Evolutionary conservation across 2,329 filamentous ascomycete species (phyloP), one percentile per base, ranked within the genome.

Genomic region (Phyllosticta citrichinensis): DNA sequence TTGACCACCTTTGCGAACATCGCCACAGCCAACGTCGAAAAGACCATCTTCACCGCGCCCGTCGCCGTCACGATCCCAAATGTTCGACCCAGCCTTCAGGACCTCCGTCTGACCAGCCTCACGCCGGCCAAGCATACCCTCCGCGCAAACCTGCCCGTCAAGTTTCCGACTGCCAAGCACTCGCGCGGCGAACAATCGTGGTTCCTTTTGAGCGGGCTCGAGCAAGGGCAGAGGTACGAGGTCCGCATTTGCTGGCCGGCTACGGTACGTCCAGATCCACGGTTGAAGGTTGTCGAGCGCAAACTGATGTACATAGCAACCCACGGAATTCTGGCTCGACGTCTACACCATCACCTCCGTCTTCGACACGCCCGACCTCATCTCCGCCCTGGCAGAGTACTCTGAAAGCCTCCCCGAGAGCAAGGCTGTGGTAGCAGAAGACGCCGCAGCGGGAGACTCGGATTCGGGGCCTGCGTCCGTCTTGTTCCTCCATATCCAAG

Each of bases 171-270:
- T 6, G 67, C 76, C 8, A 70, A 76, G 2, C 70, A 74, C 30
- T 80, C 80, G 10, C 71, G 77, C 12, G 90, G 89, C 8, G 75
- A 79, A 11, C 79, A 86, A 57, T 87, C 88, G 27, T 97, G 94
- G 94, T 83, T 91, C 66, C 76, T 93, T 8, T 82, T 99, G 5
- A 82, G 88, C 61, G 77, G 80, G 35, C 79, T 99, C 60, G 79
- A 75, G n/a, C 81, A 84, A 40, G 83, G 84, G 11, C 87, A 87
- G 69, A 83, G 91, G 65, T 97, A 97, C 79, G 94, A 99, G 78
- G 82, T 96, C 56, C 86, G 94, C 60, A 81, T 97, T 63, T 97
- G 93, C 76, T 99, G 93, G 92, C 81, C 91, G 63, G 94, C 94
- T 51, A 94, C 87, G 63, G 93, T 96, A 81, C 75, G 88, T 81